Conservation (phyloP, 2,329 filamentous ascomycete genomes). For the Sporothrix curviconia region DNA sequence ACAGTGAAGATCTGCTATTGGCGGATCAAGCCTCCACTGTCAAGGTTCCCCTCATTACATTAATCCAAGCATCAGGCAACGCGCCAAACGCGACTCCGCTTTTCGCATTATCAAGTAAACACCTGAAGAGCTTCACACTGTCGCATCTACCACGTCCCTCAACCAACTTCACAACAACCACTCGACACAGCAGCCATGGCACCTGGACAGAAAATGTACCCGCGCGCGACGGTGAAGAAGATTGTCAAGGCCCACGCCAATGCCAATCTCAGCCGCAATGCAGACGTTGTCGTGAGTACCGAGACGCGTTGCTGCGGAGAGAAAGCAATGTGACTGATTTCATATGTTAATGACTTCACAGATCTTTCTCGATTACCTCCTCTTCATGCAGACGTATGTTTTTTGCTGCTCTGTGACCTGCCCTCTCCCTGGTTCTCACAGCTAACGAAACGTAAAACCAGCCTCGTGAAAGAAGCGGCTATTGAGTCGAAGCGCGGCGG, state of each 20-base stretch:
- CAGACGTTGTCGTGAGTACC: constrained; percentile 66
- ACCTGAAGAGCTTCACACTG: too few species aligned
- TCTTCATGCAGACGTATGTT: constrained; percentile 65
- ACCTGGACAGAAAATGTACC: constrained; percentile 68
- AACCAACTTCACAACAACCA: not conserved
- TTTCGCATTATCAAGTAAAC: not conserved
- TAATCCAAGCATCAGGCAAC: not conserved
- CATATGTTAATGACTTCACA: too few species aligned
- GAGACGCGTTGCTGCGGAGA: constrained; percentile 18
- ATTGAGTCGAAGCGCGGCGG: constrained; percentile 69
- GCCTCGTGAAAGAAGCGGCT: constrained; percentile 70
- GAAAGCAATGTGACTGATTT: too few species aligned
- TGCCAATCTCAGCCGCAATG: constrained; percentile 73
- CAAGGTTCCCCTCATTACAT: constrained; percentile 5
- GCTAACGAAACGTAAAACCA: constrained; percentile 29
- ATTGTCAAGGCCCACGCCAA: constrained; percentile 85
- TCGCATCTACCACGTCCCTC: too few species aligned
- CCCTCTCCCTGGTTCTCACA: not conserved
- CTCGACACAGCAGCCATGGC: constrained; percentile 38
- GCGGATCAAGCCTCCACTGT: constrained; percentile 6
- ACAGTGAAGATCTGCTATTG: too few species aligned
- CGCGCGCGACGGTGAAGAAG: constrained; percentile 76
- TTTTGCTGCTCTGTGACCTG: not conserved
- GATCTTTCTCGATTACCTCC: constrained; percentile 78
- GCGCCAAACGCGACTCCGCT: constrained; percentile 9